These are phyloP conservation scores for Zymoseptoria brevis DNA, from an alignment of 2,329 filamentous ascomycete species.

Conservation along the genomic window DNA sequence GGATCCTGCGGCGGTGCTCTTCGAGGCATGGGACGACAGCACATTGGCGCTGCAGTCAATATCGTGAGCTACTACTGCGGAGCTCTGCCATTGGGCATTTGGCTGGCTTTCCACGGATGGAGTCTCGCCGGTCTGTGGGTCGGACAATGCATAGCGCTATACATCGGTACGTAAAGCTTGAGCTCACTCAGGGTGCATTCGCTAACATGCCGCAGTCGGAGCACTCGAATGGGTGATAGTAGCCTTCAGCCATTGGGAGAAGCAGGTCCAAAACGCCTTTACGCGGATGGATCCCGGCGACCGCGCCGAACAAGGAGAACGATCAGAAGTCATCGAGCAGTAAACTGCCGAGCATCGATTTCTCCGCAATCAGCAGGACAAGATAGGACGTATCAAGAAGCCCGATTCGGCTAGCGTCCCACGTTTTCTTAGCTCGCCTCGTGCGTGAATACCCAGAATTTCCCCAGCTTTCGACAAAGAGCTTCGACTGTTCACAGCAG, in stretches of 20 bases:
- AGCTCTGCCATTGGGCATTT: constrained; percentile 73
- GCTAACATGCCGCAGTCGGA: constrained; percentile 43
- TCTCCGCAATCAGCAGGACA: not conserved
- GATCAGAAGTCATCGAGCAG: not conserved
- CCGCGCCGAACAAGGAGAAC: constrained; percentile 31
- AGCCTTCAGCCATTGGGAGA: constrained; percentile 66
- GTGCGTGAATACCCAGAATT: not conserved
- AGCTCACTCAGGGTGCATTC: not conserved
- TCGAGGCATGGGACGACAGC: constrained; percentile 77
- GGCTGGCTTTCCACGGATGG: constrained; percentile 79
- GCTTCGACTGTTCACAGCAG: not conserved
- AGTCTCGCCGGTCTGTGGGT: constrained; percentile 74
- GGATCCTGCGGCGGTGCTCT: constrained; percentile 75
- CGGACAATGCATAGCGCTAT: constrained; percentile 56
- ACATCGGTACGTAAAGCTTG: constrained; percentile 43
- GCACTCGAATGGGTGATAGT: constrained; percentile 72
- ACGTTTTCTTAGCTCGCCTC: not conserved
- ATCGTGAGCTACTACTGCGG: constrained; percentile 76
- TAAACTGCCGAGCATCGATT: not conserved
- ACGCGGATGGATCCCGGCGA: constrained; percentile 55
- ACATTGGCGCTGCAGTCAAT: constrained; percentile 76
- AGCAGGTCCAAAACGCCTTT: constrained; percentile 63
- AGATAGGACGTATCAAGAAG: not conserved
- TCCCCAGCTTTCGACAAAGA: not conserved
- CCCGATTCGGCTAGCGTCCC: not conserved